These are phyloP conservation scores for Penicillium nordicum DNA, from an alignment of 2,329 filamentous ascomycete genomes.

Conservation along the genomic window DNA sequence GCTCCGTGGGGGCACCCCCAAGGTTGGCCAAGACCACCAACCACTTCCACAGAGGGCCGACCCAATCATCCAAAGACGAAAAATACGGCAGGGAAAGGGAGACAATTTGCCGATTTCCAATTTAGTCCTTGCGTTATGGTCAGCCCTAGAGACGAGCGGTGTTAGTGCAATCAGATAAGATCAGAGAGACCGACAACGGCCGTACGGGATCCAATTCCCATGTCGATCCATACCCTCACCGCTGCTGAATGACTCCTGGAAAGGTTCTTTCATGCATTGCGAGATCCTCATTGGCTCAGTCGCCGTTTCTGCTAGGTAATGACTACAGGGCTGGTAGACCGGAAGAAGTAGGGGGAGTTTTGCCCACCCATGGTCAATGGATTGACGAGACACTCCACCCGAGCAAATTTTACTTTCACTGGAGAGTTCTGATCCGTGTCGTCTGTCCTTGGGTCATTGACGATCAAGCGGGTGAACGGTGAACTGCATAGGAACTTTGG, in stretches of 20 bases:
- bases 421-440: neutral
- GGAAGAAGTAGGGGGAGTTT: constrained; percentile 6
- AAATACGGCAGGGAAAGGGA: neutral
- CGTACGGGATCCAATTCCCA: constrained; percentile 2
- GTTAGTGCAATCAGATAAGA: constrained; percentile 29
- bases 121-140: constrained; percentile 10
- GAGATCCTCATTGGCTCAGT: constrained; percentile 13
- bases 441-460: constrained; percentile 3
- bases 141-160: constrained; percentile 4
- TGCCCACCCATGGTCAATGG: constrained; percentile 14
- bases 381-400: constrained; percentile 13
- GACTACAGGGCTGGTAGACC: constrained; percentile 2
- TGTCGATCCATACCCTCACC: constrained; percentile 21
- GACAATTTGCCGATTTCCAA: neutral
- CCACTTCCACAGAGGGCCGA: neutral
- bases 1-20: neutral
- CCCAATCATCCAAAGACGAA: constrained; percentile 3
- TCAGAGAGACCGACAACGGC: constrained; percentile 16
- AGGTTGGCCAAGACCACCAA: constrained; percentile 8
- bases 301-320: constrained; percentile 22
- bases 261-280: constrained; percentile 8
- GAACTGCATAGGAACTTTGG: neutral
- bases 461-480: constrained; percentile 1
- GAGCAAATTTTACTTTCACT: constrained; percentile 6
- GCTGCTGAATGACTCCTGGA: constrained; percentile 4